A percentile compares a stretch with the other conserved stretches of the same genome.
These are phyloP conservation scores for Cutaneotrichosporon sp. DNA, from an alignment of 1,284 basidiomycete species.

Conservation along the genomic window DNA sequence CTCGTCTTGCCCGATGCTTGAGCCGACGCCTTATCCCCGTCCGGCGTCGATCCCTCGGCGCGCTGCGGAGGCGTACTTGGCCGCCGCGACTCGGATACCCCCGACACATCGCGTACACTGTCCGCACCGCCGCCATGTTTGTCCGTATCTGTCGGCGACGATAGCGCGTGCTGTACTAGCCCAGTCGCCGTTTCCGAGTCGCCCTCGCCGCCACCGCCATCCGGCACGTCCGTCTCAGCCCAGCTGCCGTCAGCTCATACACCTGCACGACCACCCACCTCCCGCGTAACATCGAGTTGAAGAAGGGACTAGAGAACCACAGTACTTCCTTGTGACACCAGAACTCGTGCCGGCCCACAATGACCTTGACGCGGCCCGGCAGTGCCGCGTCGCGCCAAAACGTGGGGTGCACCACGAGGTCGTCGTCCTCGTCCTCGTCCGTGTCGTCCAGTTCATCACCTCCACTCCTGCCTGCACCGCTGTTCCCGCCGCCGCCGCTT, in stretches of 20 bases:
- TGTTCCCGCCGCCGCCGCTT: slow-evolving; percentile 3
- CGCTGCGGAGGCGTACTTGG: not conserved
- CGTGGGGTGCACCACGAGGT: slow-evolving; percentile 35
- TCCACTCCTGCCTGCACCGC: too few relatives aligned
- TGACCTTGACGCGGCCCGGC: slow-evolving; percentile 38
- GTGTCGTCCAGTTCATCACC: too few relatives aligned
- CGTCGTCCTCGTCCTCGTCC: slow-evolving; percentile 25
- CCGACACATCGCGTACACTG: too few relatives aligned
- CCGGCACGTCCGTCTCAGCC: slow-evolving; percentile 35
- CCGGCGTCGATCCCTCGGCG: not conserved
- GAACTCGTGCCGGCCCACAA: slow-evolving; percentile 39
- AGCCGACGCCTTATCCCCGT: too few relatives aligned
- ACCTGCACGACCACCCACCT: slow-evolving; percentile 23
- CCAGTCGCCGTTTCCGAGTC: not conserved
- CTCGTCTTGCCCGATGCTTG: too few relatives aligned
- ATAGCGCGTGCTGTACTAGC: not conserved
- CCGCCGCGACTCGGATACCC: too few relatives aligned
- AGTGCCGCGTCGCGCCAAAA: slow-evolving; percentile 29
- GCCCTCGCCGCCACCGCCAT: too few relatives aligned
- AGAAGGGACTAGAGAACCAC: slow-evolving; percentile 46
- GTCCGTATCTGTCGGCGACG: slow-evolving; percentile 11
- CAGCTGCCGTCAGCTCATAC: slow-evolving; percentile 22
- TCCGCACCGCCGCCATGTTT: too few relatives aligned
- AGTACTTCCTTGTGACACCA: slow-evolving; percentile 47
- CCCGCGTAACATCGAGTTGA: slow-evolving; percentile 38